Conservation (phyloP, 2,329 filamentous ascomycete species). For the Aspergillus fructus region DNA sequence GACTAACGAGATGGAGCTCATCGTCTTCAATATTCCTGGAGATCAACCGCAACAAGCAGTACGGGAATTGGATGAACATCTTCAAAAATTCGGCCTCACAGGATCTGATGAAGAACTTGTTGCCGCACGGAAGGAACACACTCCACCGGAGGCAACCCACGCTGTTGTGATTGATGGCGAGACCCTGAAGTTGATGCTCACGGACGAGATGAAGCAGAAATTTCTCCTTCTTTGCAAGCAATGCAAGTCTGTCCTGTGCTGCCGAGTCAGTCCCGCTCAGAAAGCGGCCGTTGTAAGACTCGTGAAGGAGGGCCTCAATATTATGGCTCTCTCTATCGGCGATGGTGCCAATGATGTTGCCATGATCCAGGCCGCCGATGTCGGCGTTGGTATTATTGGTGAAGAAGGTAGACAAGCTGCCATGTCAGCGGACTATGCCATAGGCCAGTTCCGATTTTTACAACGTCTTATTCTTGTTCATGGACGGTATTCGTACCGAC, state of each 20-base stretch:
- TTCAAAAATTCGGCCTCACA: constrained; percentile 72
- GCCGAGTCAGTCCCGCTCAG: constrained; percentile 92
- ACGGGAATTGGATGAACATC: constrained; percentile 70
- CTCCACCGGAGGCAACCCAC: constrained; percentile 82
- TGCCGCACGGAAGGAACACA: constrained; percentile 76
- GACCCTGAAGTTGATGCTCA: constrained; percentile 81
- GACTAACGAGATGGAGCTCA: constrained; percentile 96
- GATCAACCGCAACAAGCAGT: constrained; percentile 66
- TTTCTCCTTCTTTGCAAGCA: constrained; percentile 95
- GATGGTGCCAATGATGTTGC: constrained; percentile 95
- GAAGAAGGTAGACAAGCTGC: constrained; percentile 89
- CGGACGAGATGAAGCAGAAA: constrained; percentile 80
- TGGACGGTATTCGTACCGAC: constrained; percentile 93
- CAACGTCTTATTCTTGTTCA: constrained; percentile 84
- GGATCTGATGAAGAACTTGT: constrained; percentile 84
- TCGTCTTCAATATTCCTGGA: constrained; percentile 82
- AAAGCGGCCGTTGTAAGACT: constrained; percentile 96
- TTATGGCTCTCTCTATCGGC: constrained; percentile 92
- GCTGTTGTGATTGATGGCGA: constrained; percentile 95
- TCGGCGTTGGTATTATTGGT: constrained; percentile 94
- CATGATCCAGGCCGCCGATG: constrained; percentile 96
- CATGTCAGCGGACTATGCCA: constrained; percentile 95
- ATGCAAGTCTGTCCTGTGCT: constrained; percentile 94
- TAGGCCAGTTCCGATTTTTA: constrained; percentile 89
- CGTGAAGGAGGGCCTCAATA: constrained; percentile 91